Evolutionary conservation across 1,284 basidiomycete species (phyloP).

Genomic region (Paramarasmius palmivorus): DNA sequence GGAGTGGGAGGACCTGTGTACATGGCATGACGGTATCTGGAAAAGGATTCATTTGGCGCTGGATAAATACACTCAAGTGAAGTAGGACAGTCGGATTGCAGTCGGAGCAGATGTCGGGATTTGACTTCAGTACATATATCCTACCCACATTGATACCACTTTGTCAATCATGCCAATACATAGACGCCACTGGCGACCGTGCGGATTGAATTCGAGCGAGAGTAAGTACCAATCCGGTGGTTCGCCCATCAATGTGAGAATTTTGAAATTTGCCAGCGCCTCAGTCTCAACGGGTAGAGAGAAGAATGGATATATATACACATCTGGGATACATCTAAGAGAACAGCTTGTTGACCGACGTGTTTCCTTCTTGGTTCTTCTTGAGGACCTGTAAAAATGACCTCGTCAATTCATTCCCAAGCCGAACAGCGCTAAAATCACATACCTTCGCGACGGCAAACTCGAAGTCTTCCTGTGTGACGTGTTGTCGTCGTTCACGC

Average conservation of each 20-base stretch:
- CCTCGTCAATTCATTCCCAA: conserved; percentile 5
- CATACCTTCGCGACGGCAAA: conserved; percentile 92
- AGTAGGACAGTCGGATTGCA: too few relatives aligned
- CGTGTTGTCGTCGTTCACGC: conserved; percentile 92
- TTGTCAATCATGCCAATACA: too few relatives aligned
- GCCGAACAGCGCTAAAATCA: conserved; percentile 10
- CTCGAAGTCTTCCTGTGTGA: conserved; percentile 98
- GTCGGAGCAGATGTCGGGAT: too few relatives aligned
- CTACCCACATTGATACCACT: too few relatives aligned
- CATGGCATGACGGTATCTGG: conserved; percentile 7
- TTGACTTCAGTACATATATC: too few relatives aligned
- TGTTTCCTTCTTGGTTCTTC: conserved; percentile 91
- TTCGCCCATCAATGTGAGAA: too few relatives aligned
- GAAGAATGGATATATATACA: too few relatives aligned
- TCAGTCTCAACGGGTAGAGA: too few relatives aligned
- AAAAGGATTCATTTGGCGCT: background rate
- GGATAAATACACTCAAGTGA: background rate
- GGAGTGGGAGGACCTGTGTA: conserved; percentile 4
- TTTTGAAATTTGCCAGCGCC: too few relatives aligned
- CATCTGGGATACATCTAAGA: conserved; percentile 41
- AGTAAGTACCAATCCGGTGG: too few relatives aligned
- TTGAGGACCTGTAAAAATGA: conserved; percentile 76
- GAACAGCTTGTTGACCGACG: conserved; percentile 89
- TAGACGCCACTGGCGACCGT: too few relatives aligned
- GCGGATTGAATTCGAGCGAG: too few relatives aligned